Evolutionary conservation across 2,329 filamentous ascomycete species (phyloP), one percentile per base, ranked within the genome.

Genomic region (Phyllosticta paracitricarpa): DNA sequence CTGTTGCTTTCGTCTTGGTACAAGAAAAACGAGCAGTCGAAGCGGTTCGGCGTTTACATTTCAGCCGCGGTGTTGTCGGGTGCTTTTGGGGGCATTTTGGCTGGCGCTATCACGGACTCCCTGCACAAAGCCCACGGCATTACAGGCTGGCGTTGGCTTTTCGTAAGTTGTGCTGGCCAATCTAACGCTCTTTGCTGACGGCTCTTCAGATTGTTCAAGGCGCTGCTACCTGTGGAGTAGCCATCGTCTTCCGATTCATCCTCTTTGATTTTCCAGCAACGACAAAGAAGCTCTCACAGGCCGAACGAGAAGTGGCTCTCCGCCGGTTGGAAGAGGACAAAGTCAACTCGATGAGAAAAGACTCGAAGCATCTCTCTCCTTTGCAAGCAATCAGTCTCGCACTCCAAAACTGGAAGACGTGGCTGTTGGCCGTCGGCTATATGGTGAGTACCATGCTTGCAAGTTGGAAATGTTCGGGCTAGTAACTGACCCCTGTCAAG

Each of bases 1-100:
- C 77, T 80, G 54, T 76, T 82, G 24, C 75, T 85, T 6, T 82
- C 80, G 0, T 82, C 77, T 0, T 86, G 83, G 82, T 86, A 86
- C 66, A 80, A 81, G 63, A 80, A 77, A 56, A 77, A 78, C 12
- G 83, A 86, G 65, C 77, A 84, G 52, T 79, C 80, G 0, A 82
- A 82, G 57, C 78, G 83, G 2, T 82, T 83, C 54, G 81, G 77
- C 7, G 69, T 85, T 1, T 85, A 83, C 65, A 81, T 84, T 63
- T 81, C 82, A n/a, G 81, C 80, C 1, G 81, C 81, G 0, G 79
- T 84, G 2, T 73, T 82, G 2, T 81, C 76, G 0, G 80, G 80
- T n/a, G 81, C 80, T 1, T 83, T 83, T 63, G 79, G 79, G 0
- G 79, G 79, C 3, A 67, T 82, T 1, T 68, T 82, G 6, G 79